Percentiles rank a stretch among this genome's conserved stretches.
These are phyloP conservation scores for Trichoderma polysporum DNA, from an alignment of 2,329 filamentous ascomycete species.

Conservation along the genomic window DNA sequence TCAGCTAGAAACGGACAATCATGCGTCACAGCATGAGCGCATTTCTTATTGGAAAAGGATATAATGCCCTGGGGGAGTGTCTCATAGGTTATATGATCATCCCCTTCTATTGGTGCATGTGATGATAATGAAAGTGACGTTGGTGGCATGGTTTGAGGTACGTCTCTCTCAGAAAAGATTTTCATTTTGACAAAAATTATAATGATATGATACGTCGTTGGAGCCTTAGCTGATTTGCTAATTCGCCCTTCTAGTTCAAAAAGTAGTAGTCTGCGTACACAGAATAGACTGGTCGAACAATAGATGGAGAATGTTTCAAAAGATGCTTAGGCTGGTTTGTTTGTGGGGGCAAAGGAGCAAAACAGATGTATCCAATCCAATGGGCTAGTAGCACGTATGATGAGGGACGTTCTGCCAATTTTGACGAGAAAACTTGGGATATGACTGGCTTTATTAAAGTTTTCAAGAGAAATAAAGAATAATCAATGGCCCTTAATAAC, in stretches of 20 bases:
- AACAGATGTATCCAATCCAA: not conserved
- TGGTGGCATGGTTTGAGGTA: conserved; percentile 3
- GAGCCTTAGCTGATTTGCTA: not conserved
- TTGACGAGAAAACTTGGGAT: not conserved
- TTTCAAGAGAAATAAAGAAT: not conserved
- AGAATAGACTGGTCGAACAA: not conserved
- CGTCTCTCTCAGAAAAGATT: conserved; percentile 1
- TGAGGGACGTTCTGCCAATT: not conserved
- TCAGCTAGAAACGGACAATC: conserved; percentile 31
- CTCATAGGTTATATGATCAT: not conserved
- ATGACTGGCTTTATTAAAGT: conserved; percentile 7
- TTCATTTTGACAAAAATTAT: not conserved
- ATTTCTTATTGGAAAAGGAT: conserved; percentile 31
- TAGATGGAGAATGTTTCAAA: not conserved
- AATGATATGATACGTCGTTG: not conserved
- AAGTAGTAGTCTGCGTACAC: not conserved
- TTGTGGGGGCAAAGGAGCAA: not conserved
- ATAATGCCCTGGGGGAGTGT: conserved; percentile 20
- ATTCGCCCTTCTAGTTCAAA: not conserved
- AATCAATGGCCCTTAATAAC: conserved; percentile 12
- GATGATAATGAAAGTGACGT: not conserved
- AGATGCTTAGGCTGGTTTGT: not conserved
- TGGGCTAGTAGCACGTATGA: not conserved
- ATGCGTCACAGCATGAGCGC: conserved; percentile 30
- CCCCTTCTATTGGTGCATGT: conserved; percentile 1